Evolutionary conservation across 1,139 yeast genomes (phyloP).

Genomic region (Scheffersomyces insectosa): DNA sequence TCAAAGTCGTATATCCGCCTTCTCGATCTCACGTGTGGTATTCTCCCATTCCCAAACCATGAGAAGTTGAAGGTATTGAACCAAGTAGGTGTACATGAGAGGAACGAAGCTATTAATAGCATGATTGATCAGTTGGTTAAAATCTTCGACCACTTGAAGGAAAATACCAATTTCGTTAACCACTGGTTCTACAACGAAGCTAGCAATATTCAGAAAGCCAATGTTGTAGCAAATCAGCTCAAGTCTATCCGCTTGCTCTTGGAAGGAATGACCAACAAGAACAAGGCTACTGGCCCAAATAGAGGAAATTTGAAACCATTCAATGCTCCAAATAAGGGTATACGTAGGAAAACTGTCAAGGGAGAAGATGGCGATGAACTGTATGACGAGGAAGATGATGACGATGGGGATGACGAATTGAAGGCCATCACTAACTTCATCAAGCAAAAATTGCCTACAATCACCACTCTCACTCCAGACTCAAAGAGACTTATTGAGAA

Average conservation of each 20-base stretch:
- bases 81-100: constrained; percentile 29
- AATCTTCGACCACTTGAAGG: constrained; percentile 33
- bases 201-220: constrained; percentile 54
- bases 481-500: constrained; percentile 60
- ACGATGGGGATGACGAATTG: constrained; percentile 49
- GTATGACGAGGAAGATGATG: constrained; percentile 29
- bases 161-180: constrained; percentile 36
- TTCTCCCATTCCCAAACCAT: constrained; percentile 57
- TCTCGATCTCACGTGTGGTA: constrained; percentile 56
- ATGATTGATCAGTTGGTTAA: constrained; percentile 37
- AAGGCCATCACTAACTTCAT: constrained; percentile 45
- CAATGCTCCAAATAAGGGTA: constrained; percentile 1
- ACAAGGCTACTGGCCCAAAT: neutral
- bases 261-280: constrained; percentile 47
- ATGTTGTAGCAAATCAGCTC: constrained; percentile 61
- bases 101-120: constrained; percentile 32
- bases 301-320: constrained; percentile 1
- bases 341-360: constrained; percentile 3
- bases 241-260: constrained; percentile 56
- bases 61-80: constrained; percentile 47
- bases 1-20: constrained; percentile 36
- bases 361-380: constrained; percentile 13
- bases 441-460: constrained; percentile 45
- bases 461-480: constrained; percentile 42
- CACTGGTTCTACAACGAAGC: constrained; percentile 53